Evolutionary conservation across 257 asterid species (phyloP), one percentile per base, ranked within the genome.

Genomic region (Eucommia ulmoides): DNA sequence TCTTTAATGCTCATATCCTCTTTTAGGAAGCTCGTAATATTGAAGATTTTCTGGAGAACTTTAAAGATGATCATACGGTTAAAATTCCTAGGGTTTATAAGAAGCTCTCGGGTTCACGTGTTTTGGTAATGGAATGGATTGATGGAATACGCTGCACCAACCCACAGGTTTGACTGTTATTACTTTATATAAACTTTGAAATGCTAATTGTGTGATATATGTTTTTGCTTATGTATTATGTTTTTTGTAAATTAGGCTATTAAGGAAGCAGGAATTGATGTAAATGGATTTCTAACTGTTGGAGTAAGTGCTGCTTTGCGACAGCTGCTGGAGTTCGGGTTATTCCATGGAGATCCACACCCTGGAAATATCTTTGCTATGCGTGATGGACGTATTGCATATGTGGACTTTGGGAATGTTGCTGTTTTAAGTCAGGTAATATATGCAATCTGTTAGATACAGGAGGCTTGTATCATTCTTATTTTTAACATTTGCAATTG

Each of bases 341-440:
- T 91, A 47, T 91, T 91, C 71, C 98, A 91, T 8, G 98, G 98
- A 41, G 98, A 86, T 59, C 98, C 98, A 58, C 98, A 91, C 85
- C 98, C 98, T 52, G 98, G 98, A 60, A 91, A 91, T 70, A 71
- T 91, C 60, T 91, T 91, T 63, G 96, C 96, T 50, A 83, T 91
- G 98, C 96, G 82, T 44, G 98, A 91, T 68, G 98, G 98, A 24
- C 95, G 98, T 45, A 91, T 91, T 58, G 98, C 98, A 25, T 91
- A 91, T 42, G 98, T 91, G 52, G 98, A 91, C 63, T 91, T 91
- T 68, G 98, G 98, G 52, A 91, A 91, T 65, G 98, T 91, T 55
- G 98, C 98, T 52, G 98, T 83, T 63, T 89, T 91, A 51, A 91
- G 98, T 70, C 95, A 86, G 98, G 98, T 91, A 67, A 62, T 56